phyloP scores from a whole-genome alignment of 768 basidiomycete species.

The Suillus hirtellus region DNA sequence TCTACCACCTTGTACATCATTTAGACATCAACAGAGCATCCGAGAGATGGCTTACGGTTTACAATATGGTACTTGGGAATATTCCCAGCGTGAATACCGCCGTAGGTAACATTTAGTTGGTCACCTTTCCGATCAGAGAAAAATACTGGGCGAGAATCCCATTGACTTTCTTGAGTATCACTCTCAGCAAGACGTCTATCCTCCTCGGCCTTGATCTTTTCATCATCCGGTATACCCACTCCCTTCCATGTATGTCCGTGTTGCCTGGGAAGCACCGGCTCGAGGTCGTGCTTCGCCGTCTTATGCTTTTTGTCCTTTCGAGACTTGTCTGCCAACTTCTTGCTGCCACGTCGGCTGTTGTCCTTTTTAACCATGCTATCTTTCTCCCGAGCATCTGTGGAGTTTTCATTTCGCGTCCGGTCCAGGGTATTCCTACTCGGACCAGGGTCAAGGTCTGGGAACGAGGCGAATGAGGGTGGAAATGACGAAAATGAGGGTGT shows the following conservation, averaged over 20 bases:
- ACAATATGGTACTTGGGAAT: conserved; percentile 66
- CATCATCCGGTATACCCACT: conserved; percentile 27
- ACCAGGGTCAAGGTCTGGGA: conserved; percentile 59
- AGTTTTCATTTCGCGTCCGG: conserved; percentile 18
- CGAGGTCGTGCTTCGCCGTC: conserved; percentile 32
- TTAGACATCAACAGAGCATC: conserved; percentile 39
- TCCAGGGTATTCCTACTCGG: conserved; percentile 33
- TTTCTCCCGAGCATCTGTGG: conserved; percentile 14
- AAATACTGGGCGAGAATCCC: conserved; percentile 40
- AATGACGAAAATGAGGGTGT: conserved; percentile 63
- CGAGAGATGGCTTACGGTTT: conserved; percentile 45
- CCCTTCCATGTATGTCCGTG: conserved; percentile 16
- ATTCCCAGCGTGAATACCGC: conserved; percentile 59
- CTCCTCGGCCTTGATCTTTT: conserved; percentile 35
- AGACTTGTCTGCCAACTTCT: conserved; percentile 20
- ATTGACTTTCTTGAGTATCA: conserved; percentile 22
- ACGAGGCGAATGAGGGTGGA: conserved; percentile 67
- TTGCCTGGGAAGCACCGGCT: conserved; percentile 28
- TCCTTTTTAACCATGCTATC: conserved; percentile 20
- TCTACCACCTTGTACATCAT: conserved; percentile 48
- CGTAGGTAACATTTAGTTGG: conserved; percentile 63
- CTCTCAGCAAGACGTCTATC: conserved; percentile 30
- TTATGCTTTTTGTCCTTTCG: conserved; percentile 32
- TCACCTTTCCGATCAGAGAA: conserved; percentile 73
- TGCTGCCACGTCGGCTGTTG: conserved; percentile 21